A percentile compares a stretch with the other conserved stretches of the same genome.
Evolutionary conservation across 805 yeast species (phyloP).

Genomic region (Metschnikowia peoriensis): DNA sequence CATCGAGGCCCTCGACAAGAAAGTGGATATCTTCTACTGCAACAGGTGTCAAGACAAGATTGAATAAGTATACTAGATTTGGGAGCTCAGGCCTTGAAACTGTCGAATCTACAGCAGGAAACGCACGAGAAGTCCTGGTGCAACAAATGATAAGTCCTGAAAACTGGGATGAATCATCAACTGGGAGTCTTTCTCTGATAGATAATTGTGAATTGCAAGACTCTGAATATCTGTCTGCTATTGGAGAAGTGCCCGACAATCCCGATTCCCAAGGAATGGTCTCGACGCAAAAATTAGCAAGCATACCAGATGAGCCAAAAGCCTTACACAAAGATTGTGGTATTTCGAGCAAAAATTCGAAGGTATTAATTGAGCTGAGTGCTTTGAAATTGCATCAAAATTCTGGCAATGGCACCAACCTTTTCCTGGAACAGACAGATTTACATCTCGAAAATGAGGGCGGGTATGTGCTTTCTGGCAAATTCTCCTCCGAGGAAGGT

Average conservation of each 20-base stretch:
- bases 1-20: constrained; percentile 1
- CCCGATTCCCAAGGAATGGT: no score
- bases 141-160: neutral
- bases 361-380: no score
- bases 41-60: constrained; percentile 3
- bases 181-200: neutral
- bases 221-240: neutral
- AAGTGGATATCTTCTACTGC: constrained; percentile 7
- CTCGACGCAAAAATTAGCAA: no score
- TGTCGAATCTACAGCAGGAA: neutral
- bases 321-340: no score
- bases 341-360: no score
- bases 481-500: no score
- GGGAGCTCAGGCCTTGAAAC: neutral
- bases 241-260: neutral
- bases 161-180: neutral
- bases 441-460: no score
- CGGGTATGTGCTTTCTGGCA: no score
- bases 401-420: no score
- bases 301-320: no score
- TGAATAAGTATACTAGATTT: neutral
- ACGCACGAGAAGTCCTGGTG: neutral
- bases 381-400: no score
- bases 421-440: no score
- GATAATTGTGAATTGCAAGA: neutral